Evolutionary conservation across 805 yeast genomes (phyloP).

Genomic region (Wickerhamomyces chambardii): DNA sequence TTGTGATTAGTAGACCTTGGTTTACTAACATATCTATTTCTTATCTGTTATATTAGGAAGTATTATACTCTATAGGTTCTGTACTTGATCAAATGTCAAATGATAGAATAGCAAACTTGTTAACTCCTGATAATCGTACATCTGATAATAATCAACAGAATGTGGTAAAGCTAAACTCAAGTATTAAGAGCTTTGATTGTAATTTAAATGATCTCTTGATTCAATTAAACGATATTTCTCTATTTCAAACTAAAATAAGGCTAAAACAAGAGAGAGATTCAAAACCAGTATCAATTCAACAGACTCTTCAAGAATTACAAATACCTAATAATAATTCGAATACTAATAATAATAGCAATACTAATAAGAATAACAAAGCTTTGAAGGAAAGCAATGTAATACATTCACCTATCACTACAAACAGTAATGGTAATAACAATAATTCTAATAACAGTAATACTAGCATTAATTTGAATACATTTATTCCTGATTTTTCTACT

Average conservation of each 20-base stretch:
- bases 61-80: conserved; percentile 13
- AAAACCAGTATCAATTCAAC: background rate
- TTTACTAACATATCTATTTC: no score
- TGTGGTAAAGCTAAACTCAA: conserved; percentile 2
- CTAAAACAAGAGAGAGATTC: background rate
- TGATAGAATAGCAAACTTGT: conserved; percentile 13
- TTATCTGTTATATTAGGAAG: conserved; percentile 10
- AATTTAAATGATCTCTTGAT: conserved; percentile 12
- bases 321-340: background rate
- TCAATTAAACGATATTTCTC: conserved; percentile 13
- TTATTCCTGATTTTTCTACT: conserved; percentile 2
- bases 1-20: background rate
- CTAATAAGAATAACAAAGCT: conserved; percentile 1
- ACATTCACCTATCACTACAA: no score
- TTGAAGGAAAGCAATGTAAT: conserved; percentile 3
- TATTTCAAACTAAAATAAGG: conserved; percentile 10
- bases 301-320: background rate
- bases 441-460: conserved; percentile 2
- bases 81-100: conserved; percentile 12
- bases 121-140: conserved; percentile 12
- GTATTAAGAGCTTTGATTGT: conserved; percentile 12
- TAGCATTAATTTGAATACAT: conserved; percentile 1
- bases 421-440: conserved; percentile 1
- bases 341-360: background rate
- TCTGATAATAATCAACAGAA: background rate